Conservation (phyloP, 2,329 filamentous ascomycete species). For the Parafenestella ontariensis region DNA sequence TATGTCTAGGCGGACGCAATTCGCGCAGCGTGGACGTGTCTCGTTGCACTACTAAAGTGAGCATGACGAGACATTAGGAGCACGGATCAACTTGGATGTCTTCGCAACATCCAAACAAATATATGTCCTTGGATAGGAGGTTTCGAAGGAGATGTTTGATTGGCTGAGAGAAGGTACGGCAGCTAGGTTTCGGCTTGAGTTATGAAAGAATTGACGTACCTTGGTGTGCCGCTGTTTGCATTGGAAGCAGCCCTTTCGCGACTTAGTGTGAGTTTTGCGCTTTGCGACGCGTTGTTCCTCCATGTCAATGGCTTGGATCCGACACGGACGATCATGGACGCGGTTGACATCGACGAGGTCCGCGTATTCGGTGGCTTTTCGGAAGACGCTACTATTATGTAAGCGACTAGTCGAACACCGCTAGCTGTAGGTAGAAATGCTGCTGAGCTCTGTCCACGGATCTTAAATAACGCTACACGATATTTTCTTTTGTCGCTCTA, state of each 20-base stretch:
- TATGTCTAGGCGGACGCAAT: slow-evolving; percentile 41
- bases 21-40: slow-evolving; percentile 36
- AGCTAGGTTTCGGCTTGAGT: not conserved
- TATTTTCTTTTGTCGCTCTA: not conserved
- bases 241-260: slow-evolving; percentile 38
- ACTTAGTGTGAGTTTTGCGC: slow-evolving; percentile 43
- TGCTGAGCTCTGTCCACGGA: not conserved
- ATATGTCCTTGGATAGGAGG: not conserved
- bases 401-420: not conserved
- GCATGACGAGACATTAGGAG: not conserved
- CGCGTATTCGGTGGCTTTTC: not conserved
- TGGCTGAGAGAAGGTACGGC: not conserved
- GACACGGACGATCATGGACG: not conserved
- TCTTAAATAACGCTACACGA: not conserved
- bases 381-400: slow-evolving; percentile 11
- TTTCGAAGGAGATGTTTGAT: not conserved
- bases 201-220: slow-evolving; percentile 17
- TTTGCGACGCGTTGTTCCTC: slow-evolving; percentile 31
- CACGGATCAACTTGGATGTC: not conserved
- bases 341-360: not conserved
- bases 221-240: slow-evolving; percentile 45
- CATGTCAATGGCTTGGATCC: slow-evolving; percentile 10
- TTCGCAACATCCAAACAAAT: not conserved
- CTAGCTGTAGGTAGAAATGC: not conserved
- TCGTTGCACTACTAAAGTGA: slow-evolving; percentile 39